phyloP scores from a whole-genome alignment of 2,329 filamentous ascomycete species.

The Trichoderma hamatum region DNA sequence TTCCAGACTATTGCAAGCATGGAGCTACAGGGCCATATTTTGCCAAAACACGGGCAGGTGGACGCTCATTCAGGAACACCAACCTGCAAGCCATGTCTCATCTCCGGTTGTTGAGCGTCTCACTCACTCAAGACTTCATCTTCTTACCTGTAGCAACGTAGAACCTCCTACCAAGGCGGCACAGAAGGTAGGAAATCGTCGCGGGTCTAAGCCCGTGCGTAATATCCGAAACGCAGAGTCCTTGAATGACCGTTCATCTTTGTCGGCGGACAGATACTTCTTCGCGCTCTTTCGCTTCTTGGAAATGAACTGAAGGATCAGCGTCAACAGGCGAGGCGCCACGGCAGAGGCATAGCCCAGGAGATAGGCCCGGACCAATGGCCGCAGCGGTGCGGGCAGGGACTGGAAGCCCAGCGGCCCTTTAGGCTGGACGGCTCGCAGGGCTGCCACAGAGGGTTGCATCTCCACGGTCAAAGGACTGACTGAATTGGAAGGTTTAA shows the following conservation, averaged over 20 bases:
- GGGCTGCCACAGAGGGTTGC: slow-evolving; percentile 19
- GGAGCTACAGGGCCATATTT: not conserved
- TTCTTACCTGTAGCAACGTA: slow-evolving; percentile 61
- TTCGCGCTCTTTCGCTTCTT: slow-evolving; percentile 39
- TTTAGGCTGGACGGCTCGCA: slow-evolving; percentile 14
- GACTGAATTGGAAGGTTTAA: not conserved
- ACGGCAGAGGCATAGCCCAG: slow-evolving; percentile 64
- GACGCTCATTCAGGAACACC: not conserved
- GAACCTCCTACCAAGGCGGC: slow-evolving; percentile 62
- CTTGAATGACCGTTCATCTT: slow-evolving; percentile 39
- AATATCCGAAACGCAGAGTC: slow-evolving; percentile 47
- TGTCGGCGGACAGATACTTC: slow-evolving; percentile 37
- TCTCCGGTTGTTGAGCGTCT: not conserved
- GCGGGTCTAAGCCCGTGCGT: slow-evolving; percentile 54
- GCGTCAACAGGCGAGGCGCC: slow-evolving; percentile 57
- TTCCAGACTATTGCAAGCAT: not conserved
- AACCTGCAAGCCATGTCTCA: not conserved
- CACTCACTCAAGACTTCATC: not conserved
- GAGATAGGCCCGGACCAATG: slow-evolving; percentile 61
- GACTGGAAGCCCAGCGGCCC: slow-evolving; percentile 33
- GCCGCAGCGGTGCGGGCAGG: slow-evolving; percentile 56
- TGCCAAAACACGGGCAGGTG: not conserved
- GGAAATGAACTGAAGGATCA: slow-evolving; percentile 55
- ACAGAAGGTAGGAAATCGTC: slow-evolving; percentile 65
- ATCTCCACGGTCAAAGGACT: slow-evolving; percentile 12